Conservation (phyloP, 2,329 filamentous ascomycete genomes). For the Scedosporium boydii region DNA sequence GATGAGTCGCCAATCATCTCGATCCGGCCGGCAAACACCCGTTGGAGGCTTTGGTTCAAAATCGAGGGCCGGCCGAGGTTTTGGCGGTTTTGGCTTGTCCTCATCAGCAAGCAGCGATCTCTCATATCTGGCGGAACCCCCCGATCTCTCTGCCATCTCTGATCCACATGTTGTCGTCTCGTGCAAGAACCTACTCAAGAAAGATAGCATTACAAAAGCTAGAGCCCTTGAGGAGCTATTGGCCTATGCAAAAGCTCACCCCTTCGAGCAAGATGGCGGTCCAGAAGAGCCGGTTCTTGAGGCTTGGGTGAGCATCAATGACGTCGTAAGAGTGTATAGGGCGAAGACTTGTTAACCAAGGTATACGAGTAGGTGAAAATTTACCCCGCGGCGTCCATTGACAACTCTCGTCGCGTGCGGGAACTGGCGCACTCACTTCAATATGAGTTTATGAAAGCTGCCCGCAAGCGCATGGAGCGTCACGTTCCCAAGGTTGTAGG, state of each 20-base stretch:
- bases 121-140: slow-evolving; percentile 81
- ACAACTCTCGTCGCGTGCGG: slow-evolving; percentile 77
- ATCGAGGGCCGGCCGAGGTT: background rate
- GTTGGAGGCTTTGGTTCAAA: slow-evolving; percentile 2
- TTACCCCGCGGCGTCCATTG: slow-evolving; percentile 84
- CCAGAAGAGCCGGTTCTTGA: slow-evolving; percentile 77
- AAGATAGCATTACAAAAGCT: slow-evolving; percentile 83
- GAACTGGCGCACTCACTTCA: slow-evolving; percentile 76
- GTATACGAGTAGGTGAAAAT: slow-evolving; percentile 54
- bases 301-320: slow-evolving; percentile 59
- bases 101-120: slow-evolving; percentile 41
- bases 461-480: slow-evolving; percentile 75
- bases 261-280: slow-evolving; percentile 45
- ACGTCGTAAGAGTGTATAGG: background rate
- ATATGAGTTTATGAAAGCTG: slow-evolving; percentile 47
- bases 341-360: background rate
- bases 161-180: slow-evolving; percentile 76
- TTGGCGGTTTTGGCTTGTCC: slow-evolving; percentile 29
- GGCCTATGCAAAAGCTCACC: slow-evolving; percentile 47
- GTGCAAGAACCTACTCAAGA: slow-evolving; percentile 91
- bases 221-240: slow-evolving; percentile 85
- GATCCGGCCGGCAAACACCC: background rate
- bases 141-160: slow-evolving; percentile 66
- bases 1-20: slow-evolving; percentile 1
- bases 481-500: slow-evolving; percentile 69